Evolutionary conservation across 2,329 filamentous ascomycete species (phyloP).

Genomic region (Arthrinium puccinioides): DNA sequence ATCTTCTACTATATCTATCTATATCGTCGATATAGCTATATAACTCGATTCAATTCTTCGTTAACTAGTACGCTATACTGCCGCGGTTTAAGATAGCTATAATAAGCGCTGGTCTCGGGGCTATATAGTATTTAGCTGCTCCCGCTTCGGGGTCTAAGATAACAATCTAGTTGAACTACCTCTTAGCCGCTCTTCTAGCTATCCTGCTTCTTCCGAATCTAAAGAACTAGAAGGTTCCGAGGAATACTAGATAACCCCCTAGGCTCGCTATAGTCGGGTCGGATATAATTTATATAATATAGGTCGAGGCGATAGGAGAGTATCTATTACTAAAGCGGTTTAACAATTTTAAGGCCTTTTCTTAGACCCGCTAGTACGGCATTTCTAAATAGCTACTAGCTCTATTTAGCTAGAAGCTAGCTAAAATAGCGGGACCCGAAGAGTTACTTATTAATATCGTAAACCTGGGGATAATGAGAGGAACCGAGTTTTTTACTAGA

Average conservation of each 20-base stretch:
- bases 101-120: constrained; percentile 17
- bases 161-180: constrained; percentile 13
- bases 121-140: neutral
- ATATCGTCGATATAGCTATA: constrained; percentile 30
- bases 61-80: constrained; percentile 17
- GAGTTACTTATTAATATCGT: constrained; percentile 4
- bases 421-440: neutral
- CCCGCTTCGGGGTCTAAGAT: constrained; percentile 8
- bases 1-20: constrained; percentile 25
- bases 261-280: constrained; percentile 9
- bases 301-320: neutral
- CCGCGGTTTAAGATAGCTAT: constrained; percentile 13
- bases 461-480: constrained; percentile 2
- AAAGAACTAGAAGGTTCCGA: constrained; percentile 3
- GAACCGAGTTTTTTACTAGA: constrained; percentile 1
- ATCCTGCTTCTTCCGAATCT: constrained; percentile 10
- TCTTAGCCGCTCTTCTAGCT: constrained; percentile 10
- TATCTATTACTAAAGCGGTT: neutral
- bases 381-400: neutral
- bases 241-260: neutral
- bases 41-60: constrained; percentile 26
- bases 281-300: constrained; percentile 4
- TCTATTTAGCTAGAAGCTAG: constrained; percentile 1
- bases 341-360: neutral
- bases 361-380: neutral